phyloP scores from a whole-genome alignment of 2,329 filamentous ascomycete genomes.

The Clonostachys byssicola region DNA sequence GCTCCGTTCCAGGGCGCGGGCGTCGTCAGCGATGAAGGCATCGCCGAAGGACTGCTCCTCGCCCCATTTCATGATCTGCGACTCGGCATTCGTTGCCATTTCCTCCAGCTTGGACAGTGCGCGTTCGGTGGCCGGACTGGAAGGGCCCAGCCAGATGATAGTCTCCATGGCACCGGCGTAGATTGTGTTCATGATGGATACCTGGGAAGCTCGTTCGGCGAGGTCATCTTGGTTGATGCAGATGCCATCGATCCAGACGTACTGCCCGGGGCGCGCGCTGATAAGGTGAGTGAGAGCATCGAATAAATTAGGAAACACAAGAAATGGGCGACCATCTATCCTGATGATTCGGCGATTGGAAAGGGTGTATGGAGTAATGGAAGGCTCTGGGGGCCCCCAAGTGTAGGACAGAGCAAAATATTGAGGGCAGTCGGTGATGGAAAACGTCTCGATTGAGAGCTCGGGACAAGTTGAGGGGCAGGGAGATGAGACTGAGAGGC shows the following conservation, averaged over 20 bases:
- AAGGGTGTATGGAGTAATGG: not conserved
- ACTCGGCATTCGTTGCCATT: conserved; percentile 5
- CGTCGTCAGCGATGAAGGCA: conserved; percentile 10
- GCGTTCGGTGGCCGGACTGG: conserved; percentile 2
- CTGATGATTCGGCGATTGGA: conserved; percentile 1
- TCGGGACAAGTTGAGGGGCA: conserved; percentile 1
- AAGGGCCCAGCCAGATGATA: conserved; percentile 12
- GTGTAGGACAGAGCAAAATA: conserved; percentile 17
- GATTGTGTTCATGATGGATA: conserved; percentile 12
- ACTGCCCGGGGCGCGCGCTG: conserved; percentile 6
- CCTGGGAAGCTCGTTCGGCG: conserved; percentile 10
- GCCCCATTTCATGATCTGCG: conserved; percentile 8
- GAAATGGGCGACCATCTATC: conserved; percentile 7
- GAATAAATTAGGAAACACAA: conserved; percentile 9
- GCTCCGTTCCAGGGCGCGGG: conserved; percentile 5
- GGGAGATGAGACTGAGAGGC: conserved; percentile 5
- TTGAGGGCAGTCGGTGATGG: conserved; percentile 5
- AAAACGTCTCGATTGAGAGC: conserved; percentile 9
- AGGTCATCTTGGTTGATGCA: conserved; percentile 13
- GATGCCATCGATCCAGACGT: conserved; percentile 13
- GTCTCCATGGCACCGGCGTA: conserved; percentile 11
- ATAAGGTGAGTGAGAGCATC: conserved; percentile 6
- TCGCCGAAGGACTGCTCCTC: conserved; percentile 7
- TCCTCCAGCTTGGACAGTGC: conserved; percentile 5
- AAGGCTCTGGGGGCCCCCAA: conserved; percentile 8